A percentile compares a stretch with the other conserved stretches of the same genome.
Evolutionary conservation across 345 rosid genomes (phyloP).

Genomic region (Aquilaria yunnanensis): DNA sequence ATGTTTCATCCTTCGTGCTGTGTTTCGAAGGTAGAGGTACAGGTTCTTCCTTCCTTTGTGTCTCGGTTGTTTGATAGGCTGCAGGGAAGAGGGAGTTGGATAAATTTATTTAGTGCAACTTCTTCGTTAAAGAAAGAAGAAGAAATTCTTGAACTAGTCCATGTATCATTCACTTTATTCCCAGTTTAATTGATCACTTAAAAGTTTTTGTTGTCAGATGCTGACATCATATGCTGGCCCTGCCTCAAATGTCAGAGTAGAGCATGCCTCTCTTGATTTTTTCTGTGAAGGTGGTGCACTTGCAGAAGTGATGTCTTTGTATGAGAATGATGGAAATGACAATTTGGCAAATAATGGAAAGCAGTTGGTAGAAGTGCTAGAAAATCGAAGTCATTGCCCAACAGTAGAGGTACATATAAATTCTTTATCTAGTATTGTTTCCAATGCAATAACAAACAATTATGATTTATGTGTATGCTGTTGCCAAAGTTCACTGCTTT

Average conservation of each 20-base stretch:
- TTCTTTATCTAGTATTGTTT: conserved; percentile 2
- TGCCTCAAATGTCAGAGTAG: conserved; percentile 78
- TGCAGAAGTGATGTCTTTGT: conserved; percentile 61
- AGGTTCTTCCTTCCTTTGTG: too few relatives aligned
- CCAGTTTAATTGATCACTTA: too few relatives aligned
- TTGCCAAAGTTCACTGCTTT: not conserved
- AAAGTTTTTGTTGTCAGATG: conserved; percentile 31
- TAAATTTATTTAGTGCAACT: too few relatives aligned
- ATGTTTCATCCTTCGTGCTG: too few relatives aligned
- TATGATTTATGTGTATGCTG: not conserved
- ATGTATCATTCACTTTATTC: too few relatives aligned
- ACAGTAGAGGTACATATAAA: conserved; percentile 39
- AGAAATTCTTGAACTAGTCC: too few relatives aligned
- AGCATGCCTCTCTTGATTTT: conserved; percentile 40
- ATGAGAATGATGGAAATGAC: conserved; percentile 38
- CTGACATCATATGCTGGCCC: conserved; percentile 83
- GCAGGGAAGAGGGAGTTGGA: too few relatives aligned
- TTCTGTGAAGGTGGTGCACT: conserved; percentile 60
- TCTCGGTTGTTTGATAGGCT: too few relatives aligned
- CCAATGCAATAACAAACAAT: not conserved
- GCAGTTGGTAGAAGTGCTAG: conserved; percentile 18
- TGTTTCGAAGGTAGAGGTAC: too few relatives aligned
- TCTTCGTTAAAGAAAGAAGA: too few relatives aligned
- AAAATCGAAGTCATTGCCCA: conserved; percentile 17
- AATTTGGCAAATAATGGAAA: conserved; percentile 24